Evolutionary conservation across 2,329 filamentous ascomycete genomes (phyloP).

Genomic region (Juglanconis oblonga): DNA sequence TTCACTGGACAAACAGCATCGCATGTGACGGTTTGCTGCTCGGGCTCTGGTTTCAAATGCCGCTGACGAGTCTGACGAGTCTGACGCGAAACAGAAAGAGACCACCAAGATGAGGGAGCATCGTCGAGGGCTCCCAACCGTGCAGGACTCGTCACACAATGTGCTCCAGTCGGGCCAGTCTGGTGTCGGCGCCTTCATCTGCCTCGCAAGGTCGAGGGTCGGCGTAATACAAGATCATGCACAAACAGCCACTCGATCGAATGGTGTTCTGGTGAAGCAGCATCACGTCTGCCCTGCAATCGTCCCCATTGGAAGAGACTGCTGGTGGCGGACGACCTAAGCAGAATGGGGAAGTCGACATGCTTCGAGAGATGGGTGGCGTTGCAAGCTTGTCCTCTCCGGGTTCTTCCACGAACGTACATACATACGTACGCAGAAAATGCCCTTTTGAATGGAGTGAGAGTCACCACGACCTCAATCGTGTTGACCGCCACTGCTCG

Average conservation of each 20-base stretch:
- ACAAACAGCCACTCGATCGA: not conserved
- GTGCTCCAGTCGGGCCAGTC: not conserved
- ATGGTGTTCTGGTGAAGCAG: not conserved
- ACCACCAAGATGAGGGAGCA: not conserved
- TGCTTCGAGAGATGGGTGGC: not conserved
- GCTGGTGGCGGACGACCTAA: not conserved
- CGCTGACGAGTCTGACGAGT: not conserved
- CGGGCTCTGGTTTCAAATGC: not conserved
- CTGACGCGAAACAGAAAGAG: not conserved
- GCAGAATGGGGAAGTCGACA: not conserved
- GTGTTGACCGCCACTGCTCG: not conserved
- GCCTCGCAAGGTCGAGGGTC: not conserved
- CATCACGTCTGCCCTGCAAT: not conserved
- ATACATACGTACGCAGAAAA: not conserved
- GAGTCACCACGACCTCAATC: too few species aligned
- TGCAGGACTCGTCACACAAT: not conserved
- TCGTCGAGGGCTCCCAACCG: not conserved
- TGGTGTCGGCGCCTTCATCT: not conserved
- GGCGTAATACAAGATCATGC: conserved; percentile 4
- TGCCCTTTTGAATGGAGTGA: not conserved
- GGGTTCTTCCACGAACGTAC: not conserved
- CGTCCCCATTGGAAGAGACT: not conserved
- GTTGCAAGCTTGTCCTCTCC: not conserved
- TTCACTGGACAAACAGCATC: not conserved
- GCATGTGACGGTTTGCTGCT: not conserved